These are phyloP conservation scores for Lanzia echinophila DNA, from an alignment of 2,329 filamentous ascomycete genomes.

Conservation along the genomic window DNA sequence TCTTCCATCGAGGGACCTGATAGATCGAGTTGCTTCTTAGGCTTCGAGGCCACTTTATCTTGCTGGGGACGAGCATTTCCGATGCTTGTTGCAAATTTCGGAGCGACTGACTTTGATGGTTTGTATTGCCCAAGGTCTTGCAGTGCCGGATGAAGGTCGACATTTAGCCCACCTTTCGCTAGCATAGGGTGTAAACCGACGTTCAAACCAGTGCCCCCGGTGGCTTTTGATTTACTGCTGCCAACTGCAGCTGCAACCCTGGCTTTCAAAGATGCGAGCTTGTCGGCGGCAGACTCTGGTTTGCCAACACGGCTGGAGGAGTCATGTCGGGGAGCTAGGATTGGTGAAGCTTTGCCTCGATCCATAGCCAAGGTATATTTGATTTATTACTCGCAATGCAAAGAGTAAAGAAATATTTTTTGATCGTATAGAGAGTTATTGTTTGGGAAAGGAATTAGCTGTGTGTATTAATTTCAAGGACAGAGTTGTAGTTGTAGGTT, in stretches of 20 bases:
- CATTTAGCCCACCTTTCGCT: slow-evolving; percentile 36
- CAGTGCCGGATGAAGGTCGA: slow-evolving; percentile 57
- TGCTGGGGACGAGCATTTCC: slow-evolving; percentile 34
- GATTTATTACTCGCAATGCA: no score
- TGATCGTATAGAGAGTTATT: no score
- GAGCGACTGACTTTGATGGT: slow-evolving; percentile 32
- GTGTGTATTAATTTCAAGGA: background rate
- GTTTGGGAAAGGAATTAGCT: no score
- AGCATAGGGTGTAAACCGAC: slow-evolving; percentile 32
- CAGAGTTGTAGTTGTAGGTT: background rate
- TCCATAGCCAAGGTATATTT: slow-evolving; percentile 38
- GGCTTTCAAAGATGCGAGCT: slow-evolving; percentile 71
- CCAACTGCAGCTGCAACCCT: slow-evolving; percentile 69
- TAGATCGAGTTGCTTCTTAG: slow-evolving; percentile 47
- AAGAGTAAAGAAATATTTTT: no score
- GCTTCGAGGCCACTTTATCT: slow-evolving; percentile 36
- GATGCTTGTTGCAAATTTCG: slow-evolving; percentile 35
- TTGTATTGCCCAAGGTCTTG: slow-evolving; percentile 47
- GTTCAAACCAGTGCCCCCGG: slow-evolving; percentile 31
- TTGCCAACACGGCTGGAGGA: slow-evolving; percentile 48
- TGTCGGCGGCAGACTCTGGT: slow-evolving; percentile 52
- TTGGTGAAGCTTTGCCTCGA: slow-evolving; percentile 40
- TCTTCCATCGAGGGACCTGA: slow-evolving; percentile 52
- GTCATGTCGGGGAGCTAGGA: slow-evolving; percentile 52
- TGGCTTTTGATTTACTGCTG: slow-evolving; percentile 39